Evolutionary conservation across 345 rosid species (phyloP).

Genomic region (Aegle marmelos): DNA sequence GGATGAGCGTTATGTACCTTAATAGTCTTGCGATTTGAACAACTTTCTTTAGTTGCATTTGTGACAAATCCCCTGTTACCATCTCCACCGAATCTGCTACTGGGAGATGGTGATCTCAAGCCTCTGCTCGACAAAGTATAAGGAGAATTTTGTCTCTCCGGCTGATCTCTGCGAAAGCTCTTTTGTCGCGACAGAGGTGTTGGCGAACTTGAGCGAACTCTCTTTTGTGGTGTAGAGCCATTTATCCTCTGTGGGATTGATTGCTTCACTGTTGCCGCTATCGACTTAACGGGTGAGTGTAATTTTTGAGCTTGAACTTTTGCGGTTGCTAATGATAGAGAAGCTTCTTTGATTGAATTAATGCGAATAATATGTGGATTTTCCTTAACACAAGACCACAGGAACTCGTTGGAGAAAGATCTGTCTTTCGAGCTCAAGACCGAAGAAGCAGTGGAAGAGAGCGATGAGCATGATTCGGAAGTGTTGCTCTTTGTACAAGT

Average conservation of each 20-base stretch:
- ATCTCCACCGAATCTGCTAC: slow-evolving; percentile 49
- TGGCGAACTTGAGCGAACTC: slow-evolving; percentile 69
- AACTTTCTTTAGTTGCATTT: slow-evolving; percentile 18
- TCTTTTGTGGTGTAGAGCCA: slow-evolving; percentile 38
- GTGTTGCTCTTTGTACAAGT: slow-evolving; percentile 27
- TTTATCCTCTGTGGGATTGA: slow-evolving; percentile 19
- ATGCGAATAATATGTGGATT: slow-evolving; percentile 67
- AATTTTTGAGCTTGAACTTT: slow-evolving; percentile 15
- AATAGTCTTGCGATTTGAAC: slow-evolving; percentile 29
- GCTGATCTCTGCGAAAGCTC: slow-evolving; percentile 60
- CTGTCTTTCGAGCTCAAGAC: slow-evolving; percentile 51
- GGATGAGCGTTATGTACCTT: slow-evolving; percentile 23
- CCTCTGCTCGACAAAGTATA: slow-evolving; percentile 24
- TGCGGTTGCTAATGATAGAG: slow-evolving; percentile 23
- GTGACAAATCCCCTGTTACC: slow-evolving; percentile 22
- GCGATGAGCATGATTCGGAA: slow-evolving; percentile 42
- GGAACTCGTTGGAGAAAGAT: slow-evolving; percentile 78
- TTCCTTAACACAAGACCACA: slow-evolving; percentile 72
- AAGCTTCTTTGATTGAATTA: slow-evolving; percentile 52
- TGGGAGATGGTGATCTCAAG: slow-evolving; percentile 58
- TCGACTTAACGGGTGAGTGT: slow-evolving; percentile 16
- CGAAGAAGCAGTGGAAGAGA: slow-evolving; percentile 38
- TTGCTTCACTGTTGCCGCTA: slow-evolving; percentile 25
- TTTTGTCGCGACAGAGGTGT: slow-evolving; percentile 49
- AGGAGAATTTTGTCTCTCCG: slow-evolving; percentile 24